Evolutionary conservation across 305 asterid genomes (phyloP).

Genomic region (Plantago coronopus): DNA sequence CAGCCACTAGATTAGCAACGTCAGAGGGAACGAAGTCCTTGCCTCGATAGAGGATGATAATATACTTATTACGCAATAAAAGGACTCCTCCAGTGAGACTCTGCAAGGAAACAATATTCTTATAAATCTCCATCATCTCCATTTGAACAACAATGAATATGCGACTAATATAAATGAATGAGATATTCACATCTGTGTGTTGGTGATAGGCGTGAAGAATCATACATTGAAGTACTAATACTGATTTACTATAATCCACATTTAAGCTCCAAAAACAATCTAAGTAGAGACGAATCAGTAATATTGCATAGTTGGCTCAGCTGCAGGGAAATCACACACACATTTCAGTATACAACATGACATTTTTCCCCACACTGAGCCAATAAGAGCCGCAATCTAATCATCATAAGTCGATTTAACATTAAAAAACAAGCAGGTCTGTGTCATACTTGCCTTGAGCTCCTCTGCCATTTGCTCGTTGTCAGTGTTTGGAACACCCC

Average conservation of each 20-base stretch:
- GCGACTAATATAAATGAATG: no score
- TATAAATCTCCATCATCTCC: not conserved
- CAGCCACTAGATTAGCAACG: slow-evolving; percentile 62
- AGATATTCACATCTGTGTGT: no score
- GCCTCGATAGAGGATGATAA: slow-evolving; percentile 86
- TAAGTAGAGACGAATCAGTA: no score
- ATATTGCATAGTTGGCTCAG: no score
- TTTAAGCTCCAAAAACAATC: no score
- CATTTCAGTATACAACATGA: no score
- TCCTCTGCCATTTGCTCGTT: slow-evolving; percentile 89
- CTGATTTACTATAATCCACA: no score
- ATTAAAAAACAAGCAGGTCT: slow-evolving; percentile 12
- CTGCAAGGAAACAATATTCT: slow-evolving; percentile 46
- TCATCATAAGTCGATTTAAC: not conserved
- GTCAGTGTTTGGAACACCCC: slow-evolving; percentile 86
- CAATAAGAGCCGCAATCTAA: not conserved
- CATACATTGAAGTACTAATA: no score
- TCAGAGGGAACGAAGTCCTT: slow-evolving; percentile 81
- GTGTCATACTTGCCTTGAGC: slow-evolving; percentile 66
- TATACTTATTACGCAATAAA: slow-evolving; percentile 77
- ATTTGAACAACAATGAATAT: not conserved
- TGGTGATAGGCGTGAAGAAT: no score
- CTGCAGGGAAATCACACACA: no score
- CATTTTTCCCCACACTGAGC: not conserved
- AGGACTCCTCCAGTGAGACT: slow-evolving; percentile 86